These are phyloP conservation scores for Candida gorgasii DNA, from an alignment of 805 yeast genomes.

Conservation along the genomic window DNA sequence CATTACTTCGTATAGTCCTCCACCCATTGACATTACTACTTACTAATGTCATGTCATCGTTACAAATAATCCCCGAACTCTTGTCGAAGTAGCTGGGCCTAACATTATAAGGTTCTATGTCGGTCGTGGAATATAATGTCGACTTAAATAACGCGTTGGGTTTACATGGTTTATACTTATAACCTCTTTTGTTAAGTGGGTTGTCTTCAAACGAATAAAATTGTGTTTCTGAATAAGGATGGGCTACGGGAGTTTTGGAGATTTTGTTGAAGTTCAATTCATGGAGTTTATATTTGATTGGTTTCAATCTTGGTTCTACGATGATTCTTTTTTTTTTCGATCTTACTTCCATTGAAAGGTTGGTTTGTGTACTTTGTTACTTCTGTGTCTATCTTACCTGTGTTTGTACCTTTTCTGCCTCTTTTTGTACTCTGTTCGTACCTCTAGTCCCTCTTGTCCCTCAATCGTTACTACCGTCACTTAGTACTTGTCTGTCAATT, in stretches of 20 bases:
- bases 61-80: constrained; percentile 52
- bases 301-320: constrained; percentile 17
- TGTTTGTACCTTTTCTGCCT: too few relatives aligned
- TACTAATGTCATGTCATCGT: constrained; percentile 37
- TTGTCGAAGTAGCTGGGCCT: constrained; percentile 69
- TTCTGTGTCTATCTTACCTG: not conserved
- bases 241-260: constrained; percentile 4
- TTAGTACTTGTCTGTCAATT: too few relatives aligned
- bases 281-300: constrained; percentile 8
- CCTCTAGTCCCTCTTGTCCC: too few relatives aligned
- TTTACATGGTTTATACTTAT: constrained; percentile 75
- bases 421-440: too few relatives aligned
- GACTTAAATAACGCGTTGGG: constrained; percentile 63
- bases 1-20: constrained; percentile 74
- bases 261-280: constrained; percentile 9
- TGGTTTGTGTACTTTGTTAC: not conserved
- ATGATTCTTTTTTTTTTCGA: constrained; percentile 21
- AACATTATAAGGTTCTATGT: constrained; percentile 63
- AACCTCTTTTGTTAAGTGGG: constrained; percentile 79
- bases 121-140: constrained; percentile 68
- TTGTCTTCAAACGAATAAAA: constrained; percentile 62
- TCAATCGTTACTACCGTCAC: too few relatives aligned
- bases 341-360: constrained; percentile 21
- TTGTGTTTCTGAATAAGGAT: not conserved
- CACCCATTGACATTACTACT: constrained; percentile 68